These are phyloP conservation scores for Penicillium vulpinum DNA, from an alignment of 2,329 filamentous ascomycete genomes.

Conservation along the genomic window DNA sequence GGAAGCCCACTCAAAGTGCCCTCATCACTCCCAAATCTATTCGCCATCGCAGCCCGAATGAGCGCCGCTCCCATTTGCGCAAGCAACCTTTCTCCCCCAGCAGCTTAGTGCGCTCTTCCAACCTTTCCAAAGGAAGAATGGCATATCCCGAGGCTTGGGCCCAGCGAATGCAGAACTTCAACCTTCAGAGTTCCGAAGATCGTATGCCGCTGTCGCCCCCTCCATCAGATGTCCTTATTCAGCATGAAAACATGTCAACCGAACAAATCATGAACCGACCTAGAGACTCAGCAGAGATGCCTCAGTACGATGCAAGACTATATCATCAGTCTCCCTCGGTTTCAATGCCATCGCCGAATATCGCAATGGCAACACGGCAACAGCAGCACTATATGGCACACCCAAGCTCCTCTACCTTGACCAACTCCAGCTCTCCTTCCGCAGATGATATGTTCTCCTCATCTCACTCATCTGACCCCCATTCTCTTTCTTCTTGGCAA, in stretches of 20 bases:
- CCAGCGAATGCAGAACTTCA: constrained; percentile 56
- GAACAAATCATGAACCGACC: constrained; percentile 35
- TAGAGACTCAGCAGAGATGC: constrained; percentile 32
- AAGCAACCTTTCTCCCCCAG: constrained; percentile 51
- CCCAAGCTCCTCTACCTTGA: constrained; percentile 30
- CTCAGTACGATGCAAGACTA: constrained; percentile 35
- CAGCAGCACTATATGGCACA: constrained; percentile 37
- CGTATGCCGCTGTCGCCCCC: constrained; percentile 48
- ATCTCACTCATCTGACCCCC: constrained; percentile 41
- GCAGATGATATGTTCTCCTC: constrained; percentile 42
- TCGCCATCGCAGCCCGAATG: constrained; percentile 44
- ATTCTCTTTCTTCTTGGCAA: constrained; percentile 45
- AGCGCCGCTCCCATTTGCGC: constrained; percentile 39
- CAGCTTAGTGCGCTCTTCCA: constrained; percentile 58
- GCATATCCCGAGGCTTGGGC: constrained; percentile 52
- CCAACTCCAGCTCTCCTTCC: constrained; percentile 38
- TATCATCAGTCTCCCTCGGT: constrained; percentile 37
- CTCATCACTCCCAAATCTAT: constrained; percentile 41
- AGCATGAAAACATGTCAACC: constrained; percentile 40
- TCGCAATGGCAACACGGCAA: constrained; percentile 30
- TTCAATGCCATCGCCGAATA: constrained; percentile 36
- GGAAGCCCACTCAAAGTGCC: constrained; percentile 39
- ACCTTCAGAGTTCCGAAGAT: constrained; percentile 48
- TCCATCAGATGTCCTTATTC: constrained; percentile 44
- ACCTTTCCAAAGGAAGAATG: constrained; percentile 47